phyloP scores from a whole-genome alignment of 2,329 filamentous ascomycete species.

The Blastomyces parvus region DNA sequence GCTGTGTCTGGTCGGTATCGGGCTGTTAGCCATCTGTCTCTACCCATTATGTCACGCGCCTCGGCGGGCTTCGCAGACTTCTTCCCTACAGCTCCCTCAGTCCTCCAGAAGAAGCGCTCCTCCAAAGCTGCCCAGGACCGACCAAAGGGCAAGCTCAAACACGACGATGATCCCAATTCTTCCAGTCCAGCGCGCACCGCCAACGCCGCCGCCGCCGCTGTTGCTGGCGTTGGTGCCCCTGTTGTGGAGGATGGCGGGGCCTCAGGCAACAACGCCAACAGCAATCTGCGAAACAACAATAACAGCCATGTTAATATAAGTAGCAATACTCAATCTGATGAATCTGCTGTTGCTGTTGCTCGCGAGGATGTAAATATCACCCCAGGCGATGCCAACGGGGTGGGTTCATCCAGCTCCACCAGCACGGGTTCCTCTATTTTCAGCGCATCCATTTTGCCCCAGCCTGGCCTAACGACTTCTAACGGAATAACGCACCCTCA shows the following conservation, averaged over 20 bases:
- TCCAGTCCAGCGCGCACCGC: conserved; percentile 10
- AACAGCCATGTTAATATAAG: neutral
- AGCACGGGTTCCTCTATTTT: conserved; percentile 65
- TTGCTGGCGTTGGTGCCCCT: conserved; percentile 9
- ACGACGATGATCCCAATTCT: conserved; percentile 16
- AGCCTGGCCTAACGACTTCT: conserved; percentile 46
- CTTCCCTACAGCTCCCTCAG: conserved; percentile 68
- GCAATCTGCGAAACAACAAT: neutral
- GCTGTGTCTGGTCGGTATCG: conserved; percentile 24
- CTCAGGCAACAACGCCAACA: neutral
- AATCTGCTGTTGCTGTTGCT: conserved; percentile 1
- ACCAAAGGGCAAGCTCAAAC: conserved; percentile 47
- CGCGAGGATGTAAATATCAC: conserved; percentile 15
- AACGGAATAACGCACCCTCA: conserved; percentile 41
- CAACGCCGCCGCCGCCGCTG: conserved; percentile 12
- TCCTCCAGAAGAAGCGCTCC: conserved; percentile 42
- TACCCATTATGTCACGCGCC: conserved; percentile 68
- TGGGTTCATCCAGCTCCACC: conserved; percentile 62
- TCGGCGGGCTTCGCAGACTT: conserved; percentile 76
- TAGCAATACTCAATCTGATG: neutral
- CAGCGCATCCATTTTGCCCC: conserved; percentile 46
- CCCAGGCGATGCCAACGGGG: conserved; percentile 45
- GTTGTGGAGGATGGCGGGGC: conserved; percentile 9
- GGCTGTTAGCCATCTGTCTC: conserved; percentile 33
- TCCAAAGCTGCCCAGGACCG: conserved; percentile 46